Evolutionary conservation across 2,329 filamentous ascomycete genomes (phyloP), one percentile per base, ranked within the genome.

Genomic region (Calonectria ilicicola): DNA sequence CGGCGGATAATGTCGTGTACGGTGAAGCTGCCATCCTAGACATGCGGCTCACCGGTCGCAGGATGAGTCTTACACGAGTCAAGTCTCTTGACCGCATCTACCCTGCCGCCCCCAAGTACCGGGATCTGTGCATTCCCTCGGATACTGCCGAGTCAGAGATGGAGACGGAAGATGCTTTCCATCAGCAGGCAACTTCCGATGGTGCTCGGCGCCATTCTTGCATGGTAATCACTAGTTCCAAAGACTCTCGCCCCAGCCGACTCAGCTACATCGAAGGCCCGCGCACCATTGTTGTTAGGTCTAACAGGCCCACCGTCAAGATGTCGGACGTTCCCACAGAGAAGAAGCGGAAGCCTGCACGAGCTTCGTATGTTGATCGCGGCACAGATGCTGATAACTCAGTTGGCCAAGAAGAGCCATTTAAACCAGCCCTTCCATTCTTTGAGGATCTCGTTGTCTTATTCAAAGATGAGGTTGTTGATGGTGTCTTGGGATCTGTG

Each of bases 381-480:
- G 86, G 85, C 17, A 84, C 83, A 0, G 84, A 87, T 76, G 81
- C 82, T 1, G 79, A 78, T 8, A 76, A 82, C 2, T 67, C 80
- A 17, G 29, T 73, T 1, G 74, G 76, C 17, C 47, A 72, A 9
- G 67, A 80, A 10, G 70, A 78, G 19, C 67, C 79, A 0, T 85
- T 86, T 46, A 82, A 85, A 40, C 83, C 88, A 1, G 84, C 91
- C 0, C 83, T 93, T 26, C 86, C 88, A 0, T 81, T 90, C 49
- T 77, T 84, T 0, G 91, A 93, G 76, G 89, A 93, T 72, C 78
- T 92, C 1, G 85, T 92, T 2, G 83, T 93, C 27, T 84, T 89
- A 56, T 86, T 92, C 68, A 87, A 86, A 17, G 84, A 86, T 10
- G 85, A 86, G 2, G 80, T 81, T 1, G 78, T 80, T 0, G 85